Evolutionary conservation across 345 rosid species (phyloP).

Genomic region (Streptanthus diversifolius): DNA sequence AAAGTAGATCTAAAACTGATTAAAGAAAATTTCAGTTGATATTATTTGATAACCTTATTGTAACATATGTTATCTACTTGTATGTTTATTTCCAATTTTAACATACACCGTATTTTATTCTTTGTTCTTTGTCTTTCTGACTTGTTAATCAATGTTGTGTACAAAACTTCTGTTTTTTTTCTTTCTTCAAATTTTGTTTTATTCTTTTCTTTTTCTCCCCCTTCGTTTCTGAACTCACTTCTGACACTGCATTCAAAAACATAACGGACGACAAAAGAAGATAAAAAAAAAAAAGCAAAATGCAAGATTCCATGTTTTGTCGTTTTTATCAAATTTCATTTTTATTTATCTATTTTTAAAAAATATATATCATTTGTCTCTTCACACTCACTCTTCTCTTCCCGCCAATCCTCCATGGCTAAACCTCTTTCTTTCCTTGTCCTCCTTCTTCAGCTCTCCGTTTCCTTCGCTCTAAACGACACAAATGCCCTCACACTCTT

Average conservation of each 20-base stretch:
- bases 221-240: background rate
- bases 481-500: slow-evolving; percentile 71
- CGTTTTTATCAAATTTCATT: slow-evolving; percentile 9
- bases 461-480: slow-evolving; percentile 46
- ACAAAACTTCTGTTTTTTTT: background rate
- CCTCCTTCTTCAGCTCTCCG: slow-evolving; percentile 8
- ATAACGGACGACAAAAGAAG: background rate
- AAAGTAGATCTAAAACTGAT: background rate
- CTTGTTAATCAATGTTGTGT: background rate
- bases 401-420: slow-evolving; percentile 37
- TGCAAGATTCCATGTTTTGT: slow-evolving; percentile 23
- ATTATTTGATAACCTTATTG: background rate
- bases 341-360: slow-evolving; percentile 24
- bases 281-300: background rate
- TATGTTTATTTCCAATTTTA: background rate
- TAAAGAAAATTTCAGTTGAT: background rate
- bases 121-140: background rate
- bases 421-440: slow-evolving; percentile 11
- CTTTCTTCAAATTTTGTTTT: slow-evolving; percentile 3
- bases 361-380: slow-evolving; percentile 6
- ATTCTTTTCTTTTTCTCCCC: background rate
- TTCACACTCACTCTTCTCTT: slow-evolving; percentile 38
- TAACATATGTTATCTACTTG: background rate
- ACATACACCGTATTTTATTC: background rate
- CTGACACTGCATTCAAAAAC: slow-evolving; percentile 5